These are phyloP conservation scores for Chlamydomonas applanata DNA, from an alignment of 139 green algal species.

Conservation along the genomic window DNA sequence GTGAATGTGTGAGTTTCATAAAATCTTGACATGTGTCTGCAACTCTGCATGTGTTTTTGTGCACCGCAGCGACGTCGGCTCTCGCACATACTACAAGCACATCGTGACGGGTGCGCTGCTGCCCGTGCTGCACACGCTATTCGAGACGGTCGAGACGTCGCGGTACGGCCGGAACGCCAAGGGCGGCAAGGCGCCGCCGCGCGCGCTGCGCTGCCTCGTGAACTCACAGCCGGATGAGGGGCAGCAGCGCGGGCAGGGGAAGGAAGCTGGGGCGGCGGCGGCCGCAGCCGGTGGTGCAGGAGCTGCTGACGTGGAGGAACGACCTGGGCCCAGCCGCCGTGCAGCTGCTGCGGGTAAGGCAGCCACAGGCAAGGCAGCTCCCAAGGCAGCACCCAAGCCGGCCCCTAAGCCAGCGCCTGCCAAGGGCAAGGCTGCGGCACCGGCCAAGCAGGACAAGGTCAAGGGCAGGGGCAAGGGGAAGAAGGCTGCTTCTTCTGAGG, in stretches of 20 bases:
- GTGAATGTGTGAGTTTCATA: too few species aligned
- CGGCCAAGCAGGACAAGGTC: too few species aligned
- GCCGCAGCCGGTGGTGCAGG: too few species aligned
- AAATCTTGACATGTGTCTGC: too few species aligned
- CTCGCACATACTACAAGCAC: constrained; percentile 13
- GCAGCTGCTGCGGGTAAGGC: too few species aligned
- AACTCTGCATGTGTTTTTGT: too few species aligned
- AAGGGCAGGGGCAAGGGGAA: background rate
- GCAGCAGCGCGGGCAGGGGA: background rate
- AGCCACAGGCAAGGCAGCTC: too few species aligned
- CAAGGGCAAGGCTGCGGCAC: too few species aligned
- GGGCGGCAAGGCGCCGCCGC: background rate
- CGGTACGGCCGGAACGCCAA: constrained; percentile 3
- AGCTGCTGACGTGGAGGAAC: too few species aligned
- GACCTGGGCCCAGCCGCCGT: too few species aligned
- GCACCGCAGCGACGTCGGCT: background rate
- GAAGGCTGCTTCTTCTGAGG: background rate
- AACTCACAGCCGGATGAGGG: background rate
- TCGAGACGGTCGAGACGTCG: constrained; percentile 14
- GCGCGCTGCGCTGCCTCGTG: constrained; percentile 6
- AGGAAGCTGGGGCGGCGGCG: background rate
- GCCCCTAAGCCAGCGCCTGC: too few species aligned
- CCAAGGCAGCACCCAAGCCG: too few species aligned
- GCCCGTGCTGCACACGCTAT: constrained; percentile 30
- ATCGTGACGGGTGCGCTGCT: constrained; percentile 23